Conservation (phyloP, 352 stramenopile species). For the Saprolegnia parasitica region DNA sequence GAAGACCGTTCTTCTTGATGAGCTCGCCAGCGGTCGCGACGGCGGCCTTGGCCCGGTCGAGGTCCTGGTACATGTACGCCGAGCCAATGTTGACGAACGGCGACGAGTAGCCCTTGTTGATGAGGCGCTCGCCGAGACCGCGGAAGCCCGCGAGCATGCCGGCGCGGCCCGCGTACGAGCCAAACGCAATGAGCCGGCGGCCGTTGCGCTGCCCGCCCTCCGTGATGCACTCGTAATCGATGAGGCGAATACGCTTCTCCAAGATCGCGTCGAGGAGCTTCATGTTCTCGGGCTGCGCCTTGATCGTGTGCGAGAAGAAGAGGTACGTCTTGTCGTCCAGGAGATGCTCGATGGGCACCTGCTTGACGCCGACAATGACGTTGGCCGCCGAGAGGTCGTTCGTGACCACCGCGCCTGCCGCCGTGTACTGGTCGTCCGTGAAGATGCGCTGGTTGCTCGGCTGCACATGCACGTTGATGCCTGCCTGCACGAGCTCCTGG, state of each 20-base stretch:
- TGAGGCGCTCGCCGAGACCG: constrained; percentile 88
- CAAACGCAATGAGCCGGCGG: constrained; percentile 91
- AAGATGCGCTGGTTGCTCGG: constrained; percentile 90
- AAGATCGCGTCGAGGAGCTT: constrained; percentile 89
- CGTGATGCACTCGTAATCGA: constrained; percentile 97
- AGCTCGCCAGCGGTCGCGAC: constrained; percentile 75
- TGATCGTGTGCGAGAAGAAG: constrained; percentile 97
- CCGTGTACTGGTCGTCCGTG: constrained; percentile 88
- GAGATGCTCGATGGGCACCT: constrained; percentile 78
- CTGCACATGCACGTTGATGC: constrained; percentile 91
- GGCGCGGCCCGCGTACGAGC: constrained; percentile 90
- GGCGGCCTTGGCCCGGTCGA: constrained; percentile 83
- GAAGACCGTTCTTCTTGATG: constrained; percentile 80
- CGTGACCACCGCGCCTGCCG: constrained; percentile 81
- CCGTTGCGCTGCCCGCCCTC: constrained; percentile 67
- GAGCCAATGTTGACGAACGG: constrained; percentile 93
- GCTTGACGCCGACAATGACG: constrained; percentile 95
- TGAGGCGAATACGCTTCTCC: constrained; percentile 88
- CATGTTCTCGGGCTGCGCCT: constrained; percentile 96
- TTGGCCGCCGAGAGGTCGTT: constrained; percentile 86
- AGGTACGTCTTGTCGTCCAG: constrained; percentile 92
- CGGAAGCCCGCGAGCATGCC: constrained; percentile 94
- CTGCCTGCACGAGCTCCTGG: constrained; percentile 63
- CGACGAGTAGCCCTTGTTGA: constrained; percentile 87
- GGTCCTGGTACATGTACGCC: constrained; percentile 92